A percentile compares a stretch with the other conserved stretches of the same genome.
These are phyloP conservation scores for Butyriboletus loyo DNA, from an alignment of 768 basidiomycete species.

Conservation along the genomic window DNA sequence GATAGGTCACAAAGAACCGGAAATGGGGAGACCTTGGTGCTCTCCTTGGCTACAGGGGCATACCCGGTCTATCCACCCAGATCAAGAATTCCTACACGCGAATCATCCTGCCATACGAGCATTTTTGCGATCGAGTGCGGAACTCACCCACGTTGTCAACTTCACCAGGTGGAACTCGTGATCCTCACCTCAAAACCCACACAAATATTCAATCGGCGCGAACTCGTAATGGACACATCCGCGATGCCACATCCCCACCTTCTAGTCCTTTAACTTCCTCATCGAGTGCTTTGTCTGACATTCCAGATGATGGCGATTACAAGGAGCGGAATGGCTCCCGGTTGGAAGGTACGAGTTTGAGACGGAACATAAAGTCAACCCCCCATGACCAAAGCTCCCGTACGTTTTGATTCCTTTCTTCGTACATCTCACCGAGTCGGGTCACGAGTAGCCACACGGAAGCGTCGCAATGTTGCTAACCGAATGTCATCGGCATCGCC, in stretches of 20 bases:
- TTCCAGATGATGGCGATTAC: constrained; percentile 70
- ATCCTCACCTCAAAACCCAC: constrained; percentile 56
- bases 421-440: constrained; percentile 10
- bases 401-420: constrained; percentile 22
- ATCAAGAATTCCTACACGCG: constrained; percentile 87
- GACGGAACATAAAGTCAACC: constrained; percentile 50
- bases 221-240: constrained; percentile 38
- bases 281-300: constrained; percentile 77
- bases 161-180: constrained; percentile 37
- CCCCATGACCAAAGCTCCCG: constrained; percentile 49
- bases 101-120: constrained; percentile 95
- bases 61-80: constrained; percentile 80
- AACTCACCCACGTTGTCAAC: constrained; percentile 53
- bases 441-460: constrained; percentile 35
- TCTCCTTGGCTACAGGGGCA: constrained; percentile 76
- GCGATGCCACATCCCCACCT: constrained; percentile 56
- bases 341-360: constrained; percentile 38
- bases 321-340: constrained; percentile 51
- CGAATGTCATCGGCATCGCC: constrained; percentile 25
- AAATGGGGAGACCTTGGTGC: constrained; percentile 89
- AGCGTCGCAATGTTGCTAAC: constrained; percentile 15
- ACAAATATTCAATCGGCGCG: constrained; percentile 42
- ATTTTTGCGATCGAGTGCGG: constrained; percentile 75
- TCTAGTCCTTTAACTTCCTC: constrained; percentile 74
- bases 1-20: constrained; percentile 76